Percentiles rank a stretch among this genome's conserved stretches.
phyloP scores from a whole-genome alignment of 106 monocot species.

The Iris macrosiphon region DNA sequence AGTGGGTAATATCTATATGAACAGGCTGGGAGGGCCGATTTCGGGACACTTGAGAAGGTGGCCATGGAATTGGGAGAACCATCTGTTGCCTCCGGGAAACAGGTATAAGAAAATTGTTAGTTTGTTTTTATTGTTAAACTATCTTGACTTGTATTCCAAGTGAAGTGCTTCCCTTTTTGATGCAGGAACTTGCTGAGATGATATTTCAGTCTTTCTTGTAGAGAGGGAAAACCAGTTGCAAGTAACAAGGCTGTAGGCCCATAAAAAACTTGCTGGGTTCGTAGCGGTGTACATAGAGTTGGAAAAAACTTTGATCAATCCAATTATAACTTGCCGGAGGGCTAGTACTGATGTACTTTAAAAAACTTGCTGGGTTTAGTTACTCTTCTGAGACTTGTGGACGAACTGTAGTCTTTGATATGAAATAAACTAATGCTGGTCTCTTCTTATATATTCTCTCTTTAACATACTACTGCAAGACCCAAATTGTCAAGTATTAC shows the following conservation, averaged over 20 bases:
- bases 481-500: too few species aligned
- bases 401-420: too few species aligned
- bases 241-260: not conserved
- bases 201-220: constrained; percentile 68
- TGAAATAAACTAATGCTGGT: too few species aligned
- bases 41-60: constrained; percentile 81
- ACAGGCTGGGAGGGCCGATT: constrained; percentile 80
- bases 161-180: not conserved
- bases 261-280: too few species aligned
- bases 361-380: too few species aligned
- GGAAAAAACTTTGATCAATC: too few species aligned
- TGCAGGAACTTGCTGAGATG: constrained; percentile 84
- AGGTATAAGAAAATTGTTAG: constrained; percentile 35
- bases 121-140: not conserved
- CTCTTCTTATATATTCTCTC: too few species aligned
- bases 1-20: not conserved
- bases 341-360: too few species aligned
- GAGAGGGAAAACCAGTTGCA: constrained; percentile 1
- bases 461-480: too few species aligned
- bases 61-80: constrained; percentile 82
- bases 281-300: too few species aligned
- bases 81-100: constrained; percentile 68
- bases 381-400: too few species aligned
- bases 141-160: not conserved
- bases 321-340: too few species aligned